Conservation (phyloP, 495 filamentous ascomycete genomes). For the Elaphomyces granulatus region DNA sequence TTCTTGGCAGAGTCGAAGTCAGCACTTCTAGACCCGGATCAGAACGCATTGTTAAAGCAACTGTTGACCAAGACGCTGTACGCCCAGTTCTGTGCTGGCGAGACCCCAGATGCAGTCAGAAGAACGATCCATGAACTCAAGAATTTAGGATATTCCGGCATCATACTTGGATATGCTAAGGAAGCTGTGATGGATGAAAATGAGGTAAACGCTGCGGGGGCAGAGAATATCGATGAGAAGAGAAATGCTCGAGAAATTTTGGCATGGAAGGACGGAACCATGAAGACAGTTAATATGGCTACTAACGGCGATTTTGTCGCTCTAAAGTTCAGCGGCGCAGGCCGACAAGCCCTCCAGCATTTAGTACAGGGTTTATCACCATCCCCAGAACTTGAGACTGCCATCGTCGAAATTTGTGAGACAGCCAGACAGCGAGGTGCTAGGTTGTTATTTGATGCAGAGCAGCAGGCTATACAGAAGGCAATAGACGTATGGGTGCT, state of each 20-base stretch:
- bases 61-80: constrained; percentile 69
- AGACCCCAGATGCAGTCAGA: constrained; percentile 45
- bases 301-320: constrained; percentile 57
- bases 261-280: constrained; percentile 51
- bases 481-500: constrained; percentile 74
- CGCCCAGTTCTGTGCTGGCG: constrained; percentile 71
- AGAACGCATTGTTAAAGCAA: constrained; percentile 39
- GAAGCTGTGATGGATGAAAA: constrained; percentile 53
- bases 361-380: constrained; percentile 38
- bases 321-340: constrained; percentile 72
- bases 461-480: constrained; percentile 58
- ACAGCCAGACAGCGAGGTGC: constrained; percentile 50
- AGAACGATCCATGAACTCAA: constrained; percentile 44
- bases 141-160: constrained; percentile 54
- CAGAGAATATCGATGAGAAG: constrained; percentile 3
- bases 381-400: constrained; percentile 38
- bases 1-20: constrained; percentile 47
- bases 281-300: constrained; percentile 52
- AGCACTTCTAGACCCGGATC: constrained; percentile 40
- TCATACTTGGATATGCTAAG: constrained; percentile 63
- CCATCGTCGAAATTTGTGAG: constrained; percentile 58
- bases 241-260: constrained; percentile 24
- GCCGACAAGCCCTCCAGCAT: constrained; percentile 46
- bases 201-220: constrained; percentile 10
- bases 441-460: constrained; percentile 65